Evolutionary conservation across 2,329 filamentous ascomycete genomes (phyloP), one percentile per base, ranked within the genome.

Genomic region (Claviceps pazoutovae): DNA sequence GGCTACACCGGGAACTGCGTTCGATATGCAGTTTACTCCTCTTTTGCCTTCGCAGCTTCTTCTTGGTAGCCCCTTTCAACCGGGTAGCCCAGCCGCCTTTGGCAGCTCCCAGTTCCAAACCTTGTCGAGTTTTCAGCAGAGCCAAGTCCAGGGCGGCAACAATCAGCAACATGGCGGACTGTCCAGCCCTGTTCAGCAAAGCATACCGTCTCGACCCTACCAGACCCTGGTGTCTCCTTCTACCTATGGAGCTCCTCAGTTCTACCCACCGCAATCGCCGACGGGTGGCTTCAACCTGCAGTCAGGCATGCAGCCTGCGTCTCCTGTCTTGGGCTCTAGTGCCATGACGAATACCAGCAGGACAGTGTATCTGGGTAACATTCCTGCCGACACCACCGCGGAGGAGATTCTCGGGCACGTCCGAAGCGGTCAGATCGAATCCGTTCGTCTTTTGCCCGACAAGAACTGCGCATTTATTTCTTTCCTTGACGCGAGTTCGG

Each of bases 391-490:
- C 72, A 98, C 93, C 7, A 84, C 87, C 48, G 91, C 93, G 8
- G 93, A 98, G 71, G 93, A 98, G 71, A 95, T 98, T 57, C 74
- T 98, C 52, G 86, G 90, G 57, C 93, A 98, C 64, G 93, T 98
- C 54, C 82, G 93, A 57, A 97, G 93, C 68, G 93, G 93, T 23
- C 93, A 97, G 67, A 97, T 98, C 62, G 93, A 98, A 74, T 97
- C 93, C n/a, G 93, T 98, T 50, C 86, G 93, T 60, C 79, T 98
- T 58, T 76, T 98, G 51, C 88, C 91, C 23, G 93, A 98, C 72
- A 98, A 97, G 87, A 98, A 97, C 77, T 98, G 93, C 65, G 93
- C 93, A 53, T 98, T 98, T 76, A 97, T 98, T 66, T 98, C 93
- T 7, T 98, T 98, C 74, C 76, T 98, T 58, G 93, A 98, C 64